Percentiles rank a stretch among this genome's conserved stretches.
Evolutionary conservation across 106 monocot genomes (phyloP).

Genomic region (Dioscorea dumetorum): DNA sequence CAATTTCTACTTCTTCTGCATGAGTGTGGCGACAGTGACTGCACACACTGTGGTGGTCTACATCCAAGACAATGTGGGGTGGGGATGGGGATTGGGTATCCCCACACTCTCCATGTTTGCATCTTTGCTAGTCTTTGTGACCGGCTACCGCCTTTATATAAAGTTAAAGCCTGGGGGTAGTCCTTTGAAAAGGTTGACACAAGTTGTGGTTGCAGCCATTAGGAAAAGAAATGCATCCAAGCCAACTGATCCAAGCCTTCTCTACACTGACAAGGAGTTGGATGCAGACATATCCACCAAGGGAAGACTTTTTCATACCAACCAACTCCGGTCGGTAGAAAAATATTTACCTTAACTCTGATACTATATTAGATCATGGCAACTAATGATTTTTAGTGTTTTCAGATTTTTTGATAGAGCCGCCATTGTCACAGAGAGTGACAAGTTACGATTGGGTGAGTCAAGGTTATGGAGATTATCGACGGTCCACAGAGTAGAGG

Average conservation of each 20-base stretch:
- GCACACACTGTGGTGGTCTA: slow-evolving; percentile 41
- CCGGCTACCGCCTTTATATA: slow-evolving; percentile 28
- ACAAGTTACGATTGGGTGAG: slow-evolving; percentile 17
- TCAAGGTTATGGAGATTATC: slow-evolving; percentile 40
- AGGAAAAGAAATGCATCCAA: slow-evolving; percentile 15
- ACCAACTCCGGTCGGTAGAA: neutral
- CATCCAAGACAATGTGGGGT: slow-evolving; percentile 42
- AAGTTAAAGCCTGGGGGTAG: slow-evolving; percentile 16
- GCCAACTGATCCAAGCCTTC: slow-evolving; percentile 9
- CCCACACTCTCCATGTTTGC: slow-evolving; percentile 25
- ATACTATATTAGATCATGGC: too few relatives aligned
- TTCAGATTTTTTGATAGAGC: slow-evolving; percentile 55
- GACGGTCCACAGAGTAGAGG: slow-evolving; percentile 65
- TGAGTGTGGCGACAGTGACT: slow-evolving; percentile 11
- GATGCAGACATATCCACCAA: slow-evolving; percentile 11
- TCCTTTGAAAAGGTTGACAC: slow-evolving; percentile 25
- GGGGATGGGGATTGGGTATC: slow-evolving; percentile 39
- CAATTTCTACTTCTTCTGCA: slow-evolving; percentile 38
- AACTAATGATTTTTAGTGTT: too few relatives aligned
- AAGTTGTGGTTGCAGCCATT: slow-evolving; percentile 31
- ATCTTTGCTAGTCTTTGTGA: slow-evolving; percentile 20
- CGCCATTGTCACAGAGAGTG: slow-evolving; percentile 34
- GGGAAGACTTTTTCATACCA: slow-evolving; percentile 10
- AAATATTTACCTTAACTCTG: too few relatives aligned
- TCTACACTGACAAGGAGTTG: slow-evolving; percentile 9